Evolutionary conservation across 768 basidiomycete species (phyloP), one percentile per base, ranked within the genome.

Genomic region (Mycena crocata): DNA sequence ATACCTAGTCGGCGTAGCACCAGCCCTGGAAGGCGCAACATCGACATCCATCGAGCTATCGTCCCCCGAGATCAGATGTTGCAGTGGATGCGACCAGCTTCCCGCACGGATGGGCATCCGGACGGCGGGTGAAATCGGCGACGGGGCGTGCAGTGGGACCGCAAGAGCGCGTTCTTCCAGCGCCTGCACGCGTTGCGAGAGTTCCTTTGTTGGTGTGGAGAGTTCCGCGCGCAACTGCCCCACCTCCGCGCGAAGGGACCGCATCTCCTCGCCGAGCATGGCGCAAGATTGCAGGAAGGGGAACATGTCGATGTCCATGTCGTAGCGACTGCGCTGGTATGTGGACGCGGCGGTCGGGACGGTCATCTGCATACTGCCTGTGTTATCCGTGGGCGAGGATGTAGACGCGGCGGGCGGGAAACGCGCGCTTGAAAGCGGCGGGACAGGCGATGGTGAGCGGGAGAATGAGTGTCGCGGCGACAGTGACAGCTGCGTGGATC

Each of bases 361-460:
- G n/a, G n/a, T n/a, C n/a, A n/a, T n/a, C n/a, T n/a, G n/a, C n/a
- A n/a, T n/a, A n/a, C n/a, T n/a, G n/a, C n/a, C n/a, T n/a, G n/a
- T n/a, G n/a, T n/a, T n/a, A n/a, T n/a, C 6, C 23, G 44, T n/a
- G 13, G 28, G 8, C n/a, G 17, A 12, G 15, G 37, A 12, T 12
- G 19, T n/a, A 8, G 55, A 28, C 54, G 54, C 4, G 15, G 55
- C 24, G 28, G 1, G 75, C 77, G 5, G 76, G 40, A 64, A 64
- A 0, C 48, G 55, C 1, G 63, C 63, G 40, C 46, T 57, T 10
- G 63, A 64, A 21, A 64, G 63, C 10, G 63, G 48, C 1, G 63
- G 56, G 0, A 55, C 32, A 15, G 13, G 49, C 23, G 62, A 63
- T 10, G 19, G 21, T 19, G 62, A 63, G 28, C 34, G 40, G 19